These are phyloP conservation scores for Argentina anserina DNA, from an alignment of 306 rosid genomes.

Conservation along the genomic window DNA sequence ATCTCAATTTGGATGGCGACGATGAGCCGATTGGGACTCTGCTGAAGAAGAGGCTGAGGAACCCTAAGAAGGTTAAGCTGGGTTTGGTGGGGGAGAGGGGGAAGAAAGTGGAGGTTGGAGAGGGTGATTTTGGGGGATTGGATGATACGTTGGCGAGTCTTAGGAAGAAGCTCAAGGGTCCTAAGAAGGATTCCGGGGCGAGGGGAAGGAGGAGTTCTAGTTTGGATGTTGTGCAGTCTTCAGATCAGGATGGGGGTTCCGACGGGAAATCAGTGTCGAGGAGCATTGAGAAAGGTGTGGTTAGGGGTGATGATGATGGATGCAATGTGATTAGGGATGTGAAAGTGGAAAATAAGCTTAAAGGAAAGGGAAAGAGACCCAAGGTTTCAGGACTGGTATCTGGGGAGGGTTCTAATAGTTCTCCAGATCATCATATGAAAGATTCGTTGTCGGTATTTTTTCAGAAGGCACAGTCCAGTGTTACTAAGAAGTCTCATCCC, in stretches of 20 bases:
- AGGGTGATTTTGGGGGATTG: conserved; percentile 65
- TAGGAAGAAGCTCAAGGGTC: conserved; percentile 88
- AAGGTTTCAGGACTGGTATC: conserved; percentile 29
- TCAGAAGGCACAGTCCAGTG: conserved; percentile 50
- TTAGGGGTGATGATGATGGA: conserved; percentile 15
- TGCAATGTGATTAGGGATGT: conserved; percentile 26
- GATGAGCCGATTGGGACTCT: conserved; percentile 81
- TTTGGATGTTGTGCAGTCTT: conserved; percentile 35
- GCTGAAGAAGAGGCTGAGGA: conserved; percentile 58
- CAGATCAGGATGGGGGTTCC: conserved; percentile 26
- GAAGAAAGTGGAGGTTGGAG: conserved; percentile 36
- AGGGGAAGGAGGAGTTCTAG: conserved; percentile 36
- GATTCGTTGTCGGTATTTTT: conserved; percentile 53
- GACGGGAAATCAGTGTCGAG: conserved; percentile 23
- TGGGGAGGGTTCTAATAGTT: conserved; percentile 34
- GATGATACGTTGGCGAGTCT: conserved; percentile 91
- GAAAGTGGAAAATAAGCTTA: conserved; percentile 24
- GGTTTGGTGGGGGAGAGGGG: conserved; percentile 38
- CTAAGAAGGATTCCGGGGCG: conserved; percentile 65
- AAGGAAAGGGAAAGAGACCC: conserved; percentile 30
- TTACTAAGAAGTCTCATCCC: conserved; percentile 35
- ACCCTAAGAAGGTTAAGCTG: conserved; percentile 50
- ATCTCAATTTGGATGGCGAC: conserved; percentile 54
- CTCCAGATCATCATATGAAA: conserved; percentile 39
- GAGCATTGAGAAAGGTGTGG: conserved; percentile 16